Base-by-base conservation (phyloP, 2,329 filamentous ascomycete genomes). In the Apiospora kogelbergensis region DNA sequence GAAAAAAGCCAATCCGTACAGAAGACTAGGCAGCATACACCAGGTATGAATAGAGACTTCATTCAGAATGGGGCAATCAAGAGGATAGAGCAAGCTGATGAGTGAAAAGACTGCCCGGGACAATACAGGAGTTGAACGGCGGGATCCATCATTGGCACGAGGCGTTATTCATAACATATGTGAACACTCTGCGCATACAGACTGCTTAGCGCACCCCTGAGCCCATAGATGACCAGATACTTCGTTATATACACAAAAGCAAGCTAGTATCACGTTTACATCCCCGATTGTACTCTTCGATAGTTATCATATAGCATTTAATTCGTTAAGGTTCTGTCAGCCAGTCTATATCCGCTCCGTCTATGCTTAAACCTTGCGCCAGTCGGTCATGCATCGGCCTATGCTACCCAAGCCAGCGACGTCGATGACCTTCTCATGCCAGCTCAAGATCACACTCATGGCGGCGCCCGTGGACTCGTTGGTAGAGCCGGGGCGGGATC, bases 361-460 rank as follows among this genome's bases (percentile, higher is more conserved):
- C 63, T 78, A 80, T 68, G 17, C 74, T 84, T 84, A 97, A 75
- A 97, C 95, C 76, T 92, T 96, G 78, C 96, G 91, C 84, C 95
- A 93, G 85, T 99, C 96, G 53, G 94, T 96, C 95, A 99, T 98
- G 73, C 94, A 94, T 76, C 96, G 89, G 72, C 94, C 93, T 81
- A 99, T 96, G 80, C 93, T 94, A 60, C 96, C 96, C 74, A 94
- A 86, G 30, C 96, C 96, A 45, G 94, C 93, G 77, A 98, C 90
- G 77, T 99, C 96, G 5, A 98, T 94, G 71, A 98, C 88, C 88
- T 98, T 99, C 85, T 99, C 96, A 79, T 99, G 96, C 96, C 96
- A 99, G 82, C 94, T 98, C 74, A 99, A 84, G 78, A 99, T 81
- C 66, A 99, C 96, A 78, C 96, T 98, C 96, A 98, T 98, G 67